These are phyloP conservation scores for Drechslerella coelobrocha DNA, from an alignment of 2,329 filamentous ascomycete genomes.

Conservation along the genomic window DNA sequence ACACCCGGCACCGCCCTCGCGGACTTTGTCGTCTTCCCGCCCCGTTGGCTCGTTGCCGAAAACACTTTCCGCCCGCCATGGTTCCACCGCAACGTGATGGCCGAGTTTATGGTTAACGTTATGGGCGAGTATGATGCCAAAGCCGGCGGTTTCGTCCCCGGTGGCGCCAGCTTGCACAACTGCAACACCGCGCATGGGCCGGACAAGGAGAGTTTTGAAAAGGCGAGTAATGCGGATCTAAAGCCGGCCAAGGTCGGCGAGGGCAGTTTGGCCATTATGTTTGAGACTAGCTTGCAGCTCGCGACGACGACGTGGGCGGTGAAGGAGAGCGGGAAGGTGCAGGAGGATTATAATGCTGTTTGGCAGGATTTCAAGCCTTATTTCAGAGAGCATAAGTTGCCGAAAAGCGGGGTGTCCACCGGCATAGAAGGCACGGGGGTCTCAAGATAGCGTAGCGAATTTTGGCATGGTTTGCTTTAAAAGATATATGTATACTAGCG, in stretches of 20 bases:
- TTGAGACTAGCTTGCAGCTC: slow-evolving; percentile 66
- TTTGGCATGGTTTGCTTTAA: too few relatives aligned
- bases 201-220: slow-evolving; percentile 65
- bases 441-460: too few relatives aligned
- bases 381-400: slow-evolving; percentile 58
- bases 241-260: slow-evolving; percentile 66
- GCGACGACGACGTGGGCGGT: slow-evolving; percentile 76
- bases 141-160: slow-evolving; percentile 66
- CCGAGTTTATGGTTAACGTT: slow-evolving; percentile 72
- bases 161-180: slow-evolving; percentile 71
- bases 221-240: slow-evolving; percentile 64
- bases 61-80: slow-evolving; percentile 68
- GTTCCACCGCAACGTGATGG: slow-evolving; percentile 72
- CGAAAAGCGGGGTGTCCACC: slow-evolving; percentile 24
- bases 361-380: slow-evolving; percentile 74
- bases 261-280: slow-evolving; percentile 64
- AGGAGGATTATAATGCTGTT: slow-evolving; percentile 76
- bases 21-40: slow-evolving; percentile 71
- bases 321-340: slow-evolving; percentile 73
- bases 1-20: slow-evolving; percentile 68
- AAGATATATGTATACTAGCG: neutral
- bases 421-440: slow-evolving; percentile 19
- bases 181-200: slow-evolving; percentile 74
- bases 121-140: slow-evolving; percentile 69
- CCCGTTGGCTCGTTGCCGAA: slow-evolving; percentile 69